Evolutionary conservation across 2,329 filamentous ascomycete genomes (phyloP).

Genomic region (Claviceps spartinae): DNA sequence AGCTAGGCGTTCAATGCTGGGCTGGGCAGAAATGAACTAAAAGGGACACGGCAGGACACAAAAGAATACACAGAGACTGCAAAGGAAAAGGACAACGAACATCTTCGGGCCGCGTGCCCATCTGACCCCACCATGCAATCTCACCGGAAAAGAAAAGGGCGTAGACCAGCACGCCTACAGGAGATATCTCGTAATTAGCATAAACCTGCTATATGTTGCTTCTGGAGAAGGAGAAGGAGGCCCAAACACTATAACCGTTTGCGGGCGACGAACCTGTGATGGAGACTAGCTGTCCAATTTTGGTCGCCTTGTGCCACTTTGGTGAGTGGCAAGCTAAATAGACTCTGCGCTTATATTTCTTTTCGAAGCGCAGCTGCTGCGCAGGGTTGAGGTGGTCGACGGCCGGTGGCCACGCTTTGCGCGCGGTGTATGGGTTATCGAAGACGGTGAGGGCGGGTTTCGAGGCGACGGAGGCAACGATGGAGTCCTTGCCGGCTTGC

Average conservation of each 20-base stretch:
- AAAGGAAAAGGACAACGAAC: conserved; percentile 9
- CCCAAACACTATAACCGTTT: conserved; percentile 32
- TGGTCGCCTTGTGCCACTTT: conserved; percentile 49
- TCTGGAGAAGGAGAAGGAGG: no score
- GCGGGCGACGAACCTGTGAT: conserved; percentile 37
- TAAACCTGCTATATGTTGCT: not conserved
- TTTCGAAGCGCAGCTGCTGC: conserved; percentile 66
- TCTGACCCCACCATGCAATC: conserved; percentile 29
- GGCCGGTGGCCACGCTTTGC: conserved; percentile 68
- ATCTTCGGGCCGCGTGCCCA: conserved; percentile 30
- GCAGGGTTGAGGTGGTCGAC: conserved; percentile 55
- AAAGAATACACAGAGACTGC: not conserved
- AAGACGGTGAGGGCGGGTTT: conserved; percentile 23
- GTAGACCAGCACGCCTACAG: conserved; percentile 22
- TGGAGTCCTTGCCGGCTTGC: conserved; percentile 15
- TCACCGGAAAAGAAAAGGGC: conserved; percentile 27
- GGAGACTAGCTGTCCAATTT: conserved; percentile 48
- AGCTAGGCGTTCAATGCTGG: not conserved
- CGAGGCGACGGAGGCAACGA: conserved; percentile 8
- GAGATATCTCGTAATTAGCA: not conserved
- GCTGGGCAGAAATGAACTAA: no score
- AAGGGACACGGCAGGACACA: not conserved
- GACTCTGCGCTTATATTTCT: conserved; percentile 60
- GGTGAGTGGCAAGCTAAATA: conserved; percentile 48
- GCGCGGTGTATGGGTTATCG: conserved; percentile 47